phyloP scores from a whole-genome alignment of 2,329 filamentous ascomycete genomes.

The Colletotrichum musae region DNA sequence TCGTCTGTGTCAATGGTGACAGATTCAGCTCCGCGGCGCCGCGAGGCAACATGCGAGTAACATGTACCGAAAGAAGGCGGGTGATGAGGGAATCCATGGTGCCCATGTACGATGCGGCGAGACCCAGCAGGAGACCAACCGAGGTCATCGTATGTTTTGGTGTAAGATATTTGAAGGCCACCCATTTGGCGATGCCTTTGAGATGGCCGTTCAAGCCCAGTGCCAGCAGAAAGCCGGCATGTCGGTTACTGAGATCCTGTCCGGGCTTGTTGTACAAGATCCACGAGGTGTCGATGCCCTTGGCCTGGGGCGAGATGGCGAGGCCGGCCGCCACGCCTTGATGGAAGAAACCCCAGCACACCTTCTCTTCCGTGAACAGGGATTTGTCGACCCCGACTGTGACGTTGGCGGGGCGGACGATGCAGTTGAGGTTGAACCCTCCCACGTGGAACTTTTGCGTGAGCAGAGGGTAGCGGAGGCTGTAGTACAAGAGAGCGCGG shows the following conservation, averaged over 20 bases:
- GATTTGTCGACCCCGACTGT: slow-evolving; percentile 93
- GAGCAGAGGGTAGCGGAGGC: slow-evolving; percentile 86
- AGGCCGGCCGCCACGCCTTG: slow-evolving; percentile 94
- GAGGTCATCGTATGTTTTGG: slow-evolving; percentile 99
- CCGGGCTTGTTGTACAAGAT: slow-evolving; percentile 96
- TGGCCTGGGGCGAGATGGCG: slow-evolving; percentile 89
- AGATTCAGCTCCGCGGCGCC: slow-evolving; percentile 95
- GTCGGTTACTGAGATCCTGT: slow-evolving; percentile 91
- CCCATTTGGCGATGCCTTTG: slow-evolving; percentile 96
- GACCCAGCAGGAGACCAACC: slow-evolving; percentile 90
- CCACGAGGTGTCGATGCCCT: slow-evolving; percentile 98
- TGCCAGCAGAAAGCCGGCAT: slow-evolving; percentile 92
- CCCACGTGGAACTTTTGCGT: slow-evolving; percentile 93
- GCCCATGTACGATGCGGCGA: slow-evolving; percentile 94
- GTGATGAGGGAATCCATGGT: slow-evolving; percentile 98
- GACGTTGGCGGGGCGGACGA: slow-evolving; percentile 92
- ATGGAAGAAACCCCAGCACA: slow-evolving; percentile 99
- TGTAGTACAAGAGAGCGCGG: slow-evolving; percentile 89
- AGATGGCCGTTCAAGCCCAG: slow-evolving; percentile 95
- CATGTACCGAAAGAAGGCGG: slow-evolving; percentile 92
- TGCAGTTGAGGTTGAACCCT: slow-evolving; percentile 91
- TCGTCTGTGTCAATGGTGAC: slow-evolving; percentile 93
- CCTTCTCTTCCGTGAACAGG: slow-evolving; percentile 93
- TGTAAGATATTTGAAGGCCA: slow-evolving; percentile 98
- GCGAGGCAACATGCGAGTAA: slow-evolving; percentile 92